These are phyloP conservation scores for Cryphonectria japonica DNA, from an alignment of 2,329 filamentous ascomycete genomes.

Conservation along the genomic window DNA sequence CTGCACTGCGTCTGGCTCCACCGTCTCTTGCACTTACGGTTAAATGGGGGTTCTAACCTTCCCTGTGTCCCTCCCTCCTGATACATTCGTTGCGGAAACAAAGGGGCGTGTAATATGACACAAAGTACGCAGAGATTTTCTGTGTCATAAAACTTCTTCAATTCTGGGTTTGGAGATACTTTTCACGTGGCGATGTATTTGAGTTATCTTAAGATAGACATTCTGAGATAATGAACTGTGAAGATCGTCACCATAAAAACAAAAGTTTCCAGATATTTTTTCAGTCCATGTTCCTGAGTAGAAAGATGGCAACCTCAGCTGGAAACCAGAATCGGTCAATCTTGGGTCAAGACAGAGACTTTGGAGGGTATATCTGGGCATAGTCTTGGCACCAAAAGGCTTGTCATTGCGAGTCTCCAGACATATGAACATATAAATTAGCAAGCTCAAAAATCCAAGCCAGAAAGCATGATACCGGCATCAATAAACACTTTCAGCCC, in stretches of 20 bases:
- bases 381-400: too few relatives aligned
- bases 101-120: background rate
- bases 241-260: background rate
- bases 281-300: too few relatives aligned
- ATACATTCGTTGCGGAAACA: background rate
- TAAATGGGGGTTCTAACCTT: background rate
- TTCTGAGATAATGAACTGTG: background rate
- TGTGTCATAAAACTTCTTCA: background rate
- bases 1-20: slow-evolving; percentile 15
- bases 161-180: background rate
- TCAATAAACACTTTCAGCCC: too few relatives aligned
- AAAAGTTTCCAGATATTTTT: too few relatives aligned
- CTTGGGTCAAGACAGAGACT: too few relatives aligned
- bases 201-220: background rate
- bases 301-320: too few relatives aligned
- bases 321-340: too few relatives aligned
- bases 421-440: too few relatives aligned
- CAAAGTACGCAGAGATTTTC: background rate
- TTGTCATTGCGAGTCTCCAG: too few relatives aligned
- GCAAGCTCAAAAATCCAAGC: too few relatives aligned
- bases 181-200: background rate
- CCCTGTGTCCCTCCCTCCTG: background rate
- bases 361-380: too few relatives aligned
- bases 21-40: slow-evolving; percentile 14
- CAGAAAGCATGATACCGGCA: too few relatives aligned